phyloP scores from a whole-genome alignment of 2,329 filamentous ascomycete genomes.

The Colletotrichum tanaceti region DNA sequence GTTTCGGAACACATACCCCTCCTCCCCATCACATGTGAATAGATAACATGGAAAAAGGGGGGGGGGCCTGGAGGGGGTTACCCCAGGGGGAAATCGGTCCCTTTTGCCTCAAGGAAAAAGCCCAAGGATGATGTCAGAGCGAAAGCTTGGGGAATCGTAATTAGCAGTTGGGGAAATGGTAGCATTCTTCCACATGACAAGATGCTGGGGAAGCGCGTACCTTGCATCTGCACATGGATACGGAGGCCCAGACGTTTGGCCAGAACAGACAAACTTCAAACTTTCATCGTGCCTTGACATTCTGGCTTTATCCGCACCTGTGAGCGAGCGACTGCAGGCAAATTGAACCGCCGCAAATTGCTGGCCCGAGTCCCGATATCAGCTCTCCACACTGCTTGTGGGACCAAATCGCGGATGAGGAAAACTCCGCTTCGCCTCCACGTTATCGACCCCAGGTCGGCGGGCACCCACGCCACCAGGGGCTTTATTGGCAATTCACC shows the following conservation, averaged over 20 bases:
- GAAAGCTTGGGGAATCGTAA: constrained; percentile 26
- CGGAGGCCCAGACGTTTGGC: constrained; percentile 15
- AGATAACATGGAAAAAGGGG: constrained; percentile 31
- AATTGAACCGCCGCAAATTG: constrained; percentile 36
- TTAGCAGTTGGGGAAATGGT: constrained; percentile 16
- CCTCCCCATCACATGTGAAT: constrained; percentile 39
- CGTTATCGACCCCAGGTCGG: constrained; percentile 25
- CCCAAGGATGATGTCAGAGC: constrained; percentile 36
- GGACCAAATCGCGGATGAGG: constrained; percentile 17
- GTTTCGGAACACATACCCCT: constrained; percentile 28
- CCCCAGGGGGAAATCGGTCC: constrained; percentile 30
- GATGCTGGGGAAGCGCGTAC: constrained; percentile 36
- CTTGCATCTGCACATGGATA: constrained; percentile 34
- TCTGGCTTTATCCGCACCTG: constrained; percentile 30
- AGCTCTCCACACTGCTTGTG: constrained; percentile 26
- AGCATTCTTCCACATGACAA: constrained; percentile 24
- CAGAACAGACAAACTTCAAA: constrained; percentile 10
- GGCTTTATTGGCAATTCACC: constrained; percentile 18
- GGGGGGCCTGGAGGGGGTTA: constrained; percentile 21
- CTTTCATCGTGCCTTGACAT: constrained; percentile 9
- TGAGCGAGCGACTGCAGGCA: constrained; percentile 31
- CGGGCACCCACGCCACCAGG: not conserved
- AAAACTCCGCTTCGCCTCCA: constrained; percentile 29
- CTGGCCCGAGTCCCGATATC: constrained; percentile 32
- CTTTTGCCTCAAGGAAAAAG: constrained; percentile 32